phyloP scores from a whole-genome alignment of 768 basidiomycete genomes.

The Panaeolus papilionaceus region DNA sequence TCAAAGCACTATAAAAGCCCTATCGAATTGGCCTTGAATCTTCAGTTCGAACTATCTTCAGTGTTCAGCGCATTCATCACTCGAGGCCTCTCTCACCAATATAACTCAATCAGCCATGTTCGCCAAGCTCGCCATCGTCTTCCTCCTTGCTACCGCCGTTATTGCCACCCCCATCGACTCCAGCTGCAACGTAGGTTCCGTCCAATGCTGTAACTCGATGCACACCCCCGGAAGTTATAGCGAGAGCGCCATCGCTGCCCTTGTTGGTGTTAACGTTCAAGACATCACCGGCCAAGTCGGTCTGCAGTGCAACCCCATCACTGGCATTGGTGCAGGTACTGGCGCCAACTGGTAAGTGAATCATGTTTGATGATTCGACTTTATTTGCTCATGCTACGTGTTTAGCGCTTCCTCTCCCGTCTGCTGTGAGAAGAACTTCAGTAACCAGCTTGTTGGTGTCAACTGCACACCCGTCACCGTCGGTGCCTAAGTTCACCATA shows the following conservation, averaged over 20 bases:
- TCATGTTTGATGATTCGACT: too few relatives aligned
- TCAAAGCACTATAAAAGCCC: not conserved
- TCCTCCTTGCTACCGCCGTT: not conserved
- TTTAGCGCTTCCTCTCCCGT: conserved; percentile 33
- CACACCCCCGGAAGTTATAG: conserved; percentile 13
- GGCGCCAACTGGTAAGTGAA: conserved; percentile 29
- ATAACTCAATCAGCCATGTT: not conserved
- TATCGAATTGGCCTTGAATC: not conserved
- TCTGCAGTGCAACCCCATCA: conserved; percentile 35
- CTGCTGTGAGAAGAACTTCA: conserved; percentile 36
- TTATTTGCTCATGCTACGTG: too few relatives aligned
- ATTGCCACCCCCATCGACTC: not conserved
- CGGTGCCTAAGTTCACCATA: not conserved
- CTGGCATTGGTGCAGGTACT: conserved; percentile 28
- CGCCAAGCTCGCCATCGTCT: conserved; percentile 7
- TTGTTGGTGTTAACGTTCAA: conserved; percentile 32
- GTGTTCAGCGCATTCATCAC: not conserved
- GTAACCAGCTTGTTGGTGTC: conserved; percentile 18
- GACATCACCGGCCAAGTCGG: conserved; percentile 33
- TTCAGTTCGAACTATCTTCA: not conserved
- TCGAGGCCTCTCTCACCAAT: not conserved
- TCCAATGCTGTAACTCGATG: not conserved
- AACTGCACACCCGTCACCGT: conserved; percentile 7
- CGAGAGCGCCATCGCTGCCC: conserved; percentile 24
- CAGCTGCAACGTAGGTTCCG: not conserved